Percentiles rank a stretch among this genome's conserved stretches.
phyloP scores from a whole-genome alignment of 305 asterid species.

The Ajuga reptans region DNA sequence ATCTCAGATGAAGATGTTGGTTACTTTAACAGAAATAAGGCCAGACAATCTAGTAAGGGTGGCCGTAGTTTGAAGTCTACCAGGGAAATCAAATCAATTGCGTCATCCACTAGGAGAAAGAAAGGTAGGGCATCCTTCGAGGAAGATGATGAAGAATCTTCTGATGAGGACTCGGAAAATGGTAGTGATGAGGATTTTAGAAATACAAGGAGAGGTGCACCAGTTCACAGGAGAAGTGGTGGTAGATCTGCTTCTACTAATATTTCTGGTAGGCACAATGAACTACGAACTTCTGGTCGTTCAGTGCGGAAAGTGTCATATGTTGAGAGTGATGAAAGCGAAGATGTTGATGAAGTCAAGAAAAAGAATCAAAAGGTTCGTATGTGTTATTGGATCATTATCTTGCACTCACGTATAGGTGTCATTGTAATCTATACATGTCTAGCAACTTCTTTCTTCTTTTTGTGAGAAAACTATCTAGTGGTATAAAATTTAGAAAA shows the following conservation, averaged over 20 bases:
- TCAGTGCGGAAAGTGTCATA: slow-evolving; percentile 91
- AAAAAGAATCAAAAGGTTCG: slow-evolving; percentile 72
- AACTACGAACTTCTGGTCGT: slow-evolving; percentile 76
- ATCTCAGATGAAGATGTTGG: slow-evolving; percentile 68
- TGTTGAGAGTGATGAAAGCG: slow-evolving; percentile 95
- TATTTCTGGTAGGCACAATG: slow-evolving; percentile 51
- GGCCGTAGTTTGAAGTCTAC: slow-evolving; percentile 50
- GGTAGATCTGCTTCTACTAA: slow-evolving; percentile 41
- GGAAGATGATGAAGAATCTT: slow-evolving; percentile 72
- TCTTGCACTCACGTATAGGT: slow-evolving; percentile 11
- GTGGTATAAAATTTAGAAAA: slow-evolving; percentile 1
- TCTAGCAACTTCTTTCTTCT: not conserved
- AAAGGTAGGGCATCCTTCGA: slow-evolving; percentile 51
- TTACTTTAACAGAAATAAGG: slow-evolving; percentile 47
- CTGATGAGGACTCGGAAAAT: slow-evolving; percentile 65
- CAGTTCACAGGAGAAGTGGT: slow-evolving; percentile 46
- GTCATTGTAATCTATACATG: not conserved
- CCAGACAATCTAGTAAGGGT: slow-evolving; percentile 51
- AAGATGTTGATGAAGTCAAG: slow-evolving; percentile 69
- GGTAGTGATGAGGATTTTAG: slow-evolving; percentile 66
- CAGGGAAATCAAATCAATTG: slow-evolving; percentile 43
- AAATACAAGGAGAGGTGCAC: slow-evolving; percentile 51
- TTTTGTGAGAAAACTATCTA: not conserved
- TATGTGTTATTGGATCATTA: slow-evolving; percentile 7
- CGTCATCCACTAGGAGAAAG: slow-evolving; percentile 49